Conservation (phyloP, 805 yeast species). For the Lachancea nothofagi region DNA sequence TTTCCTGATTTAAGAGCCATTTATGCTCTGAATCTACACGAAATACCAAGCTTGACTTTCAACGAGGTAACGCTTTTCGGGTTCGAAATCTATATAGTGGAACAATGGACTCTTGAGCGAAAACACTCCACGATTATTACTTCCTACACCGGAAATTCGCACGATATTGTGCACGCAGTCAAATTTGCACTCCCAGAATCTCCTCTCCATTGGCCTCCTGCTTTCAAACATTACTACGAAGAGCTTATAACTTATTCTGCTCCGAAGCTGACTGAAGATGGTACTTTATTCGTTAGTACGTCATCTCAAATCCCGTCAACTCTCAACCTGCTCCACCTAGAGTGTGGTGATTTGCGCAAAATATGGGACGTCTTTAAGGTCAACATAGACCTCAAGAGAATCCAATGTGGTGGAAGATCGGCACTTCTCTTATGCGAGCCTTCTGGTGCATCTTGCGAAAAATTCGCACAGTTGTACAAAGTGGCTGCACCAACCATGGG, state of each 20-base stretch:
- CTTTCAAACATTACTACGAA: slow-evolving; percentile 54
- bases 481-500: slow-evolving; percentile 28
- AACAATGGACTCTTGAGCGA: slow-evolving; percentile 87
- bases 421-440: slow-evolving; percentile 66
- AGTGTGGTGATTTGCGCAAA: slow-evolving; percentile 48
- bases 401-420: slow-evolving; percentile 83
- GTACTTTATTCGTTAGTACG: slow-evolving; percentile 72
- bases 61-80: slow-evolving; percentile 55
- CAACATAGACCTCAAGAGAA: slow-evolving; percentile 68
- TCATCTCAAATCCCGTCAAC: slow-evolving; percentile 75
- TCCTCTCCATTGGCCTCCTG: slow-evolving; percentile 31
- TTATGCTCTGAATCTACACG: slow-evolving; percentile 39
- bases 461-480: slow-evolving; percentile 69
- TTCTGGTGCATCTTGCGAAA: slow-evolving; percentile 72
- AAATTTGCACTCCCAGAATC: slow-evolving; percentile 46
- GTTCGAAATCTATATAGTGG: slow-evolving; percentile 85
- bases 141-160: slow-evolving; percentile 77
- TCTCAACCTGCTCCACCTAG: slow-evolving; percentile 64
- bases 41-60: slow-evolving; percentile 36
- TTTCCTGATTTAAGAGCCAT: slow-evolving; percentile 58
- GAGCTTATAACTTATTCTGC: slow-evolving; percentile 63
- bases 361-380: slow-evolving; percentile 58
- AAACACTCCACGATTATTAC: slow-evolving; percentile 62
- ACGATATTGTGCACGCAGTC: slow-evolving; percentile 57
- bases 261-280: slow-evolving; percentile 56